Evolutionary conservation across 495 filamentous ascomycete species (phyloP), one percentile per base, ranked within the genome.

Genomic region (Lepidopterella palustris): DNA sequence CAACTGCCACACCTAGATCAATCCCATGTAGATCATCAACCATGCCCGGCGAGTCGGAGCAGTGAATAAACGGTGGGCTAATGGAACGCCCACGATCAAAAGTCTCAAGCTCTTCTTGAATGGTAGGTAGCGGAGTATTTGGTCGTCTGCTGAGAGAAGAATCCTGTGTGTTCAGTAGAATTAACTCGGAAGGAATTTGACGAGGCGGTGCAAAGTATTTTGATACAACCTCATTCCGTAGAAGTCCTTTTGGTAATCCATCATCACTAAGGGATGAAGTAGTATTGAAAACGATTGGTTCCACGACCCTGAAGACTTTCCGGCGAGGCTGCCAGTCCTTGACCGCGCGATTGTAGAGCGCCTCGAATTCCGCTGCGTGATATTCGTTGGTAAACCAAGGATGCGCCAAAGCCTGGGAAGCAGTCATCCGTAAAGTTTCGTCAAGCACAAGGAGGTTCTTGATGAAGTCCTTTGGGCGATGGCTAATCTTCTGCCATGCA

Each of bases 331-430:
- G 58, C 84, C 84, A 87, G 57, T 77, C 71, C 29, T 64, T 60
- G 23, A 79, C 77, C 0, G 78, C 71, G 32, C 72, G 61, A 28
- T 72, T 11, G 50, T 84, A 85, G 0, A 79, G 59, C 0, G 72
- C 72, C 25, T 81, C 72, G 45, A 84, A 75, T n/a, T 72, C 68
- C 5, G 32, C 35, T 2, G 64, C 68, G 59, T 76, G 71, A 4
- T 62, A 48, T 15, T 67, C 61, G 48, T 80, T 77, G 1, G 70
- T 78, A 64, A 88, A 84, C 85, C 86, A 89, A 11, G 53, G 29
- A 71, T 89, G 84, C 15, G 64, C 25, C 57, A 85, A 66, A 4
- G 84, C 84, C 70, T 83, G 64, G 10, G 72, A 74, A 4, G 77
- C 82, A 39, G 76, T 77, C 70, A 85, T 75, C 25, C 86, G 76